Evolutionary conservation across 345 rosid species (phyloP), one percentile per base, ranked within the genome.

Genomic region (Firmiana major): DNA sequence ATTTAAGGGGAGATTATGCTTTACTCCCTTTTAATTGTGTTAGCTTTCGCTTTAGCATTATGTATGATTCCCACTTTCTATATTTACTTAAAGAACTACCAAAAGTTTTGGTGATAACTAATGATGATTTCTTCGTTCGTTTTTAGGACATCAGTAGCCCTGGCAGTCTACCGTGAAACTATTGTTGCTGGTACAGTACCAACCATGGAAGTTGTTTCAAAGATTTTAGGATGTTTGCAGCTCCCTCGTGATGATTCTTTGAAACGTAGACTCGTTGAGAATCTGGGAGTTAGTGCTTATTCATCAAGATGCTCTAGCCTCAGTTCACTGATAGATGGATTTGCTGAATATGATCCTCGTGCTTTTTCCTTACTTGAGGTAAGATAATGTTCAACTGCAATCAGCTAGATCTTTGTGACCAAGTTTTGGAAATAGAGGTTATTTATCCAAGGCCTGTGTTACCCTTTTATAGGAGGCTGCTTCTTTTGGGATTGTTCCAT

Each of bases 311-410:
- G 54, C 77, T 85, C 86, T 40, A 89, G 87, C 75, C 87, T 91
- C 42, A 82, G 85, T 81, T 89, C 97, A 26, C 77, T 93, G 72
- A 84, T 95, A 4, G 99, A 95, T 77, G 98, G 98, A 79, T 95
- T 93, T 85, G 99, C 92, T 79, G 98, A 95, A 85, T 95, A 90
- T 70, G 99, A 95, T 79, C 93, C 99, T 79, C 86, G 98, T 81
- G 96, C 99, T 75, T 91, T 94, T 74, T 92, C 97, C 49, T 73
- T 92, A 73, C 91, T 92, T 75, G 97, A 91, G 98, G 98, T 94
- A 72, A 71, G 85, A 31, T 69, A 24, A 38, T 43, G 21, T 19
- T 78, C 42, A 43, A 58, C 57, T 21, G 49, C 8, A 74, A 21
- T 69, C 66, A 74, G 76, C 81, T 15, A 75, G 16, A 69, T 76